A percentile compares a stretch with the other conserved stretches of the same genome.
phyloP scores from a whole-genome alignment of 768 basidiomycete species.

The Tulasnella sp. region DNA sequence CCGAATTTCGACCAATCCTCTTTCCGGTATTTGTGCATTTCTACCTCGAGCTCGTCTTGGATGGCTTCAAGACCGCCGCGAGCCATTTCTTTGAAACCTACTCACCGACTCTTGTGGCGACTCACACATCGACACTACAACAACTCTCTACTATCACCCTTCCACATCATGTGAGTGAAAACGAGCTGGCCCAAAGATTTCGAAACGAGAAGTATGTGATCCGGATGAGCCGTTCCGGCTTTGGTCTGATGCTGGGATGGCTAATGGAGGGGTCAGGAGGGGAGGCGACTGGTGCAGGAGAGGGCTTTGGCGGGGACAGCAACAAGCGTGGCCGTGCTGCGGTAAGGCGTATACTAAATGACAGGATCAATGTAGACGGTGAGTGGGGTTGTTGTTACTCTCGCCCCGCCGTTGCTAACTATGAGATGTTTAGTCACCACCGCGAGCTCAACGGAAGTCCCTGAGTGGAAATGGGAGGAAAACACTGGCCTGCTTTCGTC shows the following conservation, averaged over 20 bases:
- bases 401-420: constrained; percentile 2
- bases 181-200: constrained; percentile 74
- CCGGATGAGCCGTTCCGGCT: constrained; percentile 83
- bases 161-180: constrained; percentile 73
- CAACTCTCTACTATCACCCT: constrained; percentile 71
- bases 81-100: constrained; percentile 64
- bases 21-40: constrained; percentile 98
- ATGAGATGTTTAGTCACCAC: constrained; percentile 45
- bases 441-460: constrained; percentile 52
- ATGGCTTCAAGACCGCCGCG: constrained; percentile 87
- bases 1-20: constrained; percentile 85
- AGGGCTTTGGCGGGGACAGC: constrained; percentile 68
- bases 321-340: constrained; percentile 80
- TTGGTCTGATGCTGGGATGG: constrained; percentile 89
- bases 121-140: constrained; percentile 60
- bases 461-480: constrained; percentile 68
- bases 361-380: constrained; percentile 87
- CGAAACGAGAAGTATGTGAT: constrained; percentile 84
- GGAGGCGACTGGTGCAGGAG: constrained; percentile 68
- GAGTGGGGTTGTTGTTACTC: constrained; percentile 21
- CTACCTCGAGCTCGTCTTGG: constrained; percentile 86
- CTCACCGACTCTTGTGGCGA: constrained; percentile 51
- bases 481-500: constrained; percentile 74
- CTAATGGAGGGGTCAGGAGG: constrained; percentile 85
- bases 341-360: constrained; percentile 90